phyloP scores from a whole-genome alignment of 2,329 filamentous ascomycete genomes.

The Fusarium annulatum region DNA sequence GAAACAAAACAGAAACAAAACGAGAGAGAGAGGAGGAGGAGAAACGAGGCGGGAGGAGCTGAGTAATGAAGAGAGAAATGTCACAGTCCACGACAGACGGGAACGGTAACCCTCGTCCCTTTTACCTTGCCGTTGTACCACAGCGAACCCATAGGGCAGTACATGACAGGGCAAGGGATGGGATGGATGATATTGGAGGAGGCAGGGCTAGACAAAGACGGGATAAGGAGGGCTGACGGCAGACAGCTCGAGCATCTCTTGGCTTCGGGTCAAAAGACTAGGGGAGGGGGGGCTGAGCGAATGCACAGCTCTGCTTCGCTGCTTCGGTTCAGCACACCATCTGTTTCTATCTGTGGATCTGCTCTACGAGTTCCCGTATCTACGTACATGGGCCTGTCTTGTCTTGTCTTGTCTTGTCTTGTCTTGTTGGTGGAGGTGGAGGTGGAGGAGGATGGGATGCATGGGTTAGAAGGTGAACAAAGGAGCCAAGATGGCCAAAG shows the following conservation, averaged over 20 bases:
- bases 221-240: slow-evolving; percentile 28
- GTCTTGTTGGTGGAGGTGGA: slow-evolving; percentile 9
- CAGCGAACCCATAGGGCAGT: slow-evolving; percentile 6
- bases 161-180: not conserved
- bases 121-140: slow-evolving; percentile 15
- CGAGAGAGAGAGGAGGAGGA: slow-evolving; percentile 7
- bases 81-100: not conserved
- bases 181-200: not conserved
- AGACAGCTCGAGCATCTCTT: not conserved
- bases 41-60: slow-evolving; percentile 22
- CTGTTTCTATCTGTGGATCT: slow-evolving; percentile 9
- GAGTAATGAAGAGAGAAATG: slow-evolving; percentile 33
- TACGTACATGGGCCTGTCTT: slow-evolving; percentile 10
- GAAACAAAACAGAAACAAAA: slow-evolving; percentile 12
- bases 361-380: not conserved
- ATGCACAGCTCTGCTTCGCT: not conserved
- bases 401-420: not conserved
- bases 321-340: slow-evolving; percentile 13
- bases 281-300: slow-evolving; percentile 28
- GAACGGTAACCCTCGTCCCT: slow-evolving; percentile 17
- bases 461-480: slow-evolving; percentile 30
- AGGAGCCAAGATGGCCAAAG: slow-evolving; percentile 19
- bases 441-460: not conserved
- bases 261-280: not conserved
- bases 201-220: slow-evolving; percentile 29